phyloP scores from a whole-genome alignment of 345 rosid genomes.

The Dipteronia dyeriana region DNA sequence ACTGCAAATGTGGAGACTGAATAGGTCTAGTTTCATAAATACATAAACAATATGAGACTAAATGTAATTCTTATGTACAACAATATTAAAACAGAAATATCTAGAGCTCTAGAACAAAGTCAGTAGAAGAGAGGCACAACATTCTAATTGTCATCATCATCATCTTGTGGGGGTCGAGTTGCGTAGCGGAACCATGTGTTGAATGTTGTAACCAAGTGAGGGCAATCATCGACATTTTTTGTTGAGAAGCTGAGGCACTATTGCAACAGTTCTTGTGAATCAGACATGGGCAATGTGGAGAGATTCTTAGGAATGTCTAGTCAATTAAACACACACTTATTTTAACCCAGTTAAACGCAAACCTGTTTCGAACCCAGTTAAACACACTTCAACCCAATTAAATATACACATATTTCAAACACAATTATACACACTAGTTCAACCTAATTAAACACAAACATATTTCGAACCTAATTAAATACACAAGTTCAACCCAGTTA shows the following conservation, averaged over 20 bases:
- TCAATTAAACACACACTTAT: constrained; percentile 28
- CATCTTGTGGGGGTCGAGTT: constrained; percentile 29
- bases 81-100: constrained; percentile 3
- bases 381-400: constrained; percentile 20
- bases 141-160: constrained; percentile 9
- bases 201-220: constrained; percentile 61
- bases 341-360: constrained; percentile 32
- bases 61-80: constrained; percentile 18
- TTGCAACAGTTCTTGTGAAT: constrained; percentile 51
- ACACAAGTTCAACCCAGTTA: no score
- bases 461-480: no score
- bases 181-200: constrained; percentile 77
- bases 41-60: not conserved
- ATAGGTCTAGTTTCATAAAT: constrained; percentile 11
- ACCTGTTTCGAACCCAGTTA: constrained; percentile 32
- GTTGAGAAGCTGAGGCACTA: constrained; percentile 70
- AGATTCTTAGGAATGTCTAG: constrained; percentile 61
- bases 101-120: not conserved
- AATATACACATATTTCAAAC: no score
- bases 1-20: not conserved
- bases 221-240: constrained; percentile 62
- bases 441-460: no score
- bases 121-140: not conserved
- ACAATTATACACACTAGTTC: no score
- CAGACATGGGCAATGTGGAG: constrained; percentile 63